Evolutionary conservation across 2,329 filamentous ascomycete genomes (phyloP), one percentile per base, ranked within the genome.

Genomic region (Penicillium sp.): DNA sequence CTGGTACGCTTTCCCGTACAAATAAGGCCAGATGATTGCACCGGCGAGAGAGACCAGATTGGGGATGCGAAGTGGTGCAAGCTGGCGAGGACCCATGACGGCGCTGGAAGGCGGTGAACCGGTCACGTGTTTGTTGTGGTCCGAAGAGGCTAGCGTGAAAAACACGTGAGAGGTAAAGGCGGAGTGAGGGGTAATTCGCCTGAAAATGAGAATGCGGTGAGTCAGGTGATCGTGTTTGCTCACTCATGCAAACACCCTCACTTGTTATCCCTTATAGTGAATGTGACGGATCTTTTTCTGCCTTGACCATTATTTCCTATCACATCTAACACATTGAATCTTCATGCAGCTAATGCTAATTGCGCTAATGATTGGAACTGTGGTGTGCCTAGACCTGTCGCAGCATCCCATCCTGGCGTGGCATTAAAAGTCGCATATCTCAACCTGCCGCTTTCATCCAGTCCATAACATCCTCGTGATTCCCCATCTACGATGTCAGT

Each of bases 391-490:
- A 67, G 43, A 9, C 70, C 70, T 10, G 70, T 73, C 4, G 67
- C 70, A 1, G 71, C 69, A 52, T 74, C 70, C 71, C 71, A 74
- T 2, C 69, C 70, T 18, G 54, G 44, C 0, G 68, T 72, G 14
- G 72, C 71, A 54, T 73, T 72, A 70, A 71, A 75, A 26, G 66
- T 64, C 1, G 72, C 72, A 49, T 66, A 61, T 2, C 62, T 65
- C 4, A 74, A 22, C 5, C 5, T 22, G 5, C 18, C 18, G 9
- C 9, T 22, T 22, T 5, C 64, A 9, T 57, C 56, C 2, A 43
- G 46, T 13, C 67, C 65, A 3, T 53, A 57, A 50, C 72, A 75
- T 13, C 72, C 72, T 4, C 45, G 55, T 1, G 70, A 73, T 7
- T 66, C 65, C 17, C 71, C 72, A 18, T 65, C 49, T 9, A 68